These are phyloP conservation scores for Lentinus tigrinus DNA, from an alignment of 768 basidiomycete genomes.

Conservation along the genomic window DNA sequence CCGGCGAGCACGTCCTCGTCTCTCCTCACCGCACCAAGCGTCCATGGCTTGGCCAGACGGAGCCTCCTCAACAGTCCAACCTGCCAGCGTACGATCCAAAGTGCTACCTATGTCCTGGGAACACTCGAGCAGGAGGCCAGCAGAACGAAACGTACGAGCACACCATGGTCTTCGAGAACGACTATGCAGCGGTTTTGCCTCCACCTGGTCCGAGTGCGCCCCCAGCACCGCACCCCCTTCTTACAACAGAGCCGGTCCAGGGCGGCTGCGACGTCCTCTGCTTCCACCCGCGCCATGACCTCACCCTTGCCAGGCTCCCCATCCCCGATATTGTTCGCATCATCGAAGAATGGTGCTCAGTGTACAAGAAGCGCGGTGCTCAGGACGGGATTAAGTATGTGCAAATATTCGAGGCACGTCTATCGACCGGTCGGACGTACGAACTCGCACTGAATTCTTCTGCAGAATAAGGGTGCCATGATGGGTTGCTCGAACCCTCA, in stretches of 20 bases:
- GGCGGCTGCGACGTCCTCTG: slow-evolving; percentile 88
- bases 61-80: slow-evolving; percentile 50
- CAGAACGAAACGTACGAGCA: slow-evolving; percentile 65
- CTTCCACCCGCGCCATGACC: slow-evolving; percentile 84
- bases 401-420: slow-evolving; percentile 83
- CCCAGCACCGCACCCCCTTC: slow-evolving; percentile 53
- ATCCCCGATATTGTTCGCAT: slow-evolving; percentile 58
- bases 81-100: slow-evolving; percentile 65
- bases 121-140: slow-evolving; percentile 68
- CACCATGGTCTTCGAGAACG: slow-evolving; percentile 76
- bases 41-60: slow-evolving; percentile 89
- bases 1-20: slow-evolving; percentile 73
- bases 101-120: slow-evolving; percentile 90
- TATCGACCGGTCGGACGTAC: background rate
- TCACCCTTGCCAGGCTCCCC: slow-evolving; percentile 72
- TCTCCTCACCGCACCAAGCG: slow-evolving; percentile 89
- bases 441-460: background rate
- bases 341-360: slow-evolving; percentile 69
- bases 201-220: slow-evolving; percentile 57
- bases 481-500: slow-evolving; percentile 97
- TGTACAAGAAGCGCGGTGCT: slow-evolving; percentile 58
- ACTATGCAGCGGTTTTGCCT: slow-evolving; percentile 78
- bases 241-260: slow-evolving; percentile 64
- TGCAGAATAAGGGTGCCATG: slow-evolving; percentile 69
- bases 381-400: slow-evolving; percentile 76